phyloP scores from a whole-genome alignment of 1,284 basidiomycete genomes.

The Cutaneotrichosporon arboriforme region DNA sequence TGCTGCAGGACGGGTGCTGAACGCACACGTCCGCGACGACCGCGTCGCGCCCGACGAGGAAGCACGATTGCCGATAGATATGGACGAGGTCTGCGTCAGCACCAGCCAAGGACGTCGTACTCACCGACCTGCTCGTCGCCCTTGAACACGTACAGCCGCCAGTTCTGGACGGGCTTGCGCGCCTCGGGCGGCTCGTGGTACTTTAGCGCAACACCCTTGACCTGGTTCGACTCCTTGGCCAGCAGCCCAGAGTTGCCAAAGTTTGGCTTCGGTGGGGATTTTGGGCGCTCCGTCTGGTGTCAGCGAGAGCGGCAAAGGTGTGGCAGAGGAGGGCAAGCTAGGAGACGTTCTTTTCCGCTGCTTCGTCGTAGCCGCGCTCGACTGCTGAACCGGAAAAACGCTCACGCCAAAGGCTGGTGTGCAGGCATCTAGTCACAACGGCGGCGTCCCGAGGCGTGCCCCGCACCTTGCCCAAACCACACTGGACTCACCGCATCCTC shows the following conservation, averaged over 20 bases:
- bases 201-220: conserved; percentile 83
- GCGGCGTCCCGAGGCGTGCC: no score
- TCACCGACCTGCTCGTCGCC: conserved; percentile 83
- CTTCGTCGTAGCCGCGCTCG: no score
- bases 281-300: conserved; percentile 9
- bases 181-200: conserved; percentile 99
- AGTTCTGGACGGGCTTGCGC: conserved; percentile 77
- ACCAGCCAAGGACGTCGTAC: conserved; percentile 39
- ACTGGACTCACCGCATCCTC: conserved; percentile 24
- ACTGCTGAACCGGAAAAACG: no score
- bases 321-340: background rate
- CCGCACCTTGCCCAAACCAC: background rate
- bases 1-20: conserved; percentile 95
- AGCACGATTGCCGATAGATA: conserved; percentile 86
- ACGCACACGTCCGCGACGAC: conserved; percentile 79
- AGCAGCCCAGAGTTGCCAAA: conserved; percentile 82
- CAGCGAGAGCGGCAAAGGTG: background rate
- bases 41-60: conserved; percentile 84
- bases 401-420: no score
- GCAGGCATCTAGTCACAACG: no score
- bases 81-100: conserved; percentile 68
- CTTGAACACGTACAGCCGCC: conserved; percentile 97
- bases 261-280: conserved; percentile 59
- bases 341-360: background rate
- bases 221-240: conserved; percentile 89